Conservation (phyloP, 2,329 filamentous ascomycete species). For the Phaeophleospora eucalypticola region DNA sequence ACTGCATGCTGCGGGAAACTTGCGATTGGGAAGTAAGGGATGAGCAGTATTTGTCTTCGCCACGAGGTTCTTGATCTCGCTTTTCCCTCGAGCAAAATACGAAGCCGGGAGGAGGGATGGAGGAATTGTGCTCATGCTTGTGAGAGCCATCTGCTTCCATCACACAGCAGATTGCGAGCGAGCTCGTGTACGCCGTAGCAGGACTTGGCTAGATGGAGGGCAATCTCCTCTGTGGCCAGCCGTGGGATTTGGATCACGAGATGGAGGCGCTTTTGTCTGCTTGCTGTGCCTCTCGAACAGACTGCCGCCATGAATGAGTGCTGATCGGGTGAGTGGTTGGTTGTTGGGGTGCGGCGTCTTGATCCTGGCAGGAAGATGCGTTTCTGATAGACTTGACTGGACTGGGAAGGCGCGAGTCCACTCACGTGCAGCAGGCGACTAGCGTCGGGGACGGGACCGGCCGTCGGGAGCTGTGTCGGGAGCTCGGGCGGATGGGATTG, state of each 20-base stretch:
- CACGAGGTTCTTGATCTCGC: no score
- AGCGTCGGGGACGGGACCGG: no score
- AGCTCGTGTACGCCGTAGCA: background rate
- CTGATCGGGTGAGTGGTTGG: background rate
- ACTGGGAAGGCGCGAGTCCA: background rate
- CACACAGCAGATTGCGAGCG: background rate
- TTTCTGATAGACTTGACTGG: background rate
- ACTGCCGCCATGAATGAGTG: no score
- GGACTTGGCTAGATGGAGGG: background rate
- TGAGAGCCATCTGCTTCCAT: background rate
- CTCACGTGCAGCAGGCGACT: constrained; percentile 3
- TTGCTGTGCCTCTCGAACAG: background rate
- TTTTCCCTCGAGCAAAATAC: no score
- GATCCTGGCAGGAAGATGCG: background rate
- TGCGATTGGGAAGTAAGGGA: background rate
- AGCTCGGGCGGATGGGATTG: no score
- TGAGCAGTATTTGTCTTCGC: no score
- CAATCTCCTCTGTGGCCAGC: background rate
- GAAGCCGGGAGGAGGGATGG: no score
- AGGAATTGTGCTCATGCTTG: no score
- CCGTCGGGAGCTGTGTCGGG: no score
- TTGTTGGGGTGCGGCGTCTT: no score
- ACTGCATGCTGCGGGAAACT: background rate
- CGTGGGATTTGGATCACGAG: background rate
- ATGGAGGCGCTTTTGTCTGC: background rate